phyloP scores from a whole-genome alignment of 2,329 filamentous ascomycete genomes.

The Neurospora sp. region DNA sequence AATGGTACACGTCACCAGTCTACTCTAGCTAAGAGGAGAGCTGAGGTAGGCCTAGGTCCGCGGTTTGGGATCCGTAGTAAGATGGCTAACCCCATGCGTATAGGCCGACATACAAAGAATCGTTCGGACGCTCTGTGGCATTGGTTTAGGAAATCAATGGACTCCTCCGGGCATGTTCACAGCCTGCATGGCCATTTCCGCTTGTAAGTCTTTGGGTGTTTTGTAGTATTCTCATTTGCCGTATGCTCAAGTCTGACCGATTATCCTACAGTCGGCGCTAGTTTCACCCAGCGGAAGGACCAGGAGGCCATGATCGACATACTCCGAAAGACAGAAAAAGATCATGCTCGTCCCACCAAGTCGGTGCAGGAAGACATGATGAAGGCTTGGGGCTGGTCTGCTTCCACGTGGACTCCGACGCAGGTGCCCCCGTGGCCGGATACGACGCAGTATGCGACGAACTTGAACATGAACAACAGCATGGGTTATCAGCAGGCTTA shows the following conservation, averaged over 20 bases:
- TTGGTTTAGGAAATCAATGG: slow-evolving; percentile 44
- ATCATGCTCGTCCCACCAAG: slow-evolving; percentile 24
- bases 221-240: not conserved
- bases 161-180: slow-evolving; percentile 47
- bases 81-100: slow-evolving; percentile 6
- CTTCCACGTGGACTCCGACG: not conserved
- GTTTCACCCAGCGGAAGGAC: slow-evolving; percentile 20
- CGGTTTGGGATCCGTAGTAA: not conserved
- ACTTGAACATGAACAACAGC: not conserved
- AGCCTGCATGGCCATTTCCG: slow-evolving; percentile 44
- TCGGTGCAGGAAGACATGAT: slow-evolving; percentile 21
- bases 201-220: slow-evolving; percentile 29
- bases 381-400: slow-evolving; percentile 19
- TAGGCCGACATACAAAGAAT: slow-evolving; percentile 35
- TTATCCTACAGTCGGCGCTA: slow-evolving; percentile 20
- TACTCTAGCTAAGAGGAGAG: not conserved
- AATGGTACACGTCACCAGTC: slow-evolving; percentile 13
- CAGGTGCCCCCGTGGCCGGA: not conserved
- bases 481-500: not conserved
- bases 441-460: not conserved
- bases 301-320: slow-evolving; percentile 22
- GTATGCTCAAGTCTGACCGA: not conserved
- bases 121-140: slow-evolving; percentile 46
- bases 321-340: slow-evolving; percentile 20
- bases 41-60: not conserved